A percentile compares a stretch with the other conserved stretches of the same genome.
Conservation (phyloP, 371 early-diverging fungal species). For the Mucor piriformis region DNA sequence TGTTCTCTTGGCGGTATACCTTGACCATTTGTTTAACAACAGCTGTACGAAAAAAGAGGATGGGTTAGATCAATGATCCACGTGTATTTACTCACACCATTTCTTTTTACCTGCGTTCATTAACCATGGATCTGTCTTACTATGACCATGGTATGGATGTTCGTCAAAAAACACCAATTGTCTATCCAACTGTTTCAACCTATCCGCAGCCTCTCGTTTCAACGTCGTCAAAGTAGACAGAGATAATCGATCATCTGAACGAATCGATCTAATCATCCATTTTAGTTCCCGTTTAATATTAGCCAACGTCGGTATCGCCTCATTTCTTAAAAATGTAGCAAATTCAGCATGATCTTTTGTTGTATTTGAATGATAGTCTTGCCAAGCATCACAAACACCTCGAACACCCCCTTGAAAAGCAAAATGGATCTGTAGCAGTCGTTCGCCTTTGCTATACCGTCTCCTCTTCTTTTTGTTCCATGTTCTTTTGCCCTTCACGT, state of each 20-base stretch:
- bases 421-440: slow-evolving; percentile 33
- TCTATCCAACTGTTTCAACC: slow-evolving; percentile 27
- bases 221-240: slow-evolving; percentile 30
- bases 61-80: no score
- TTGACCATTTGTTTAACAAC: slow-evolving; percentile 47
- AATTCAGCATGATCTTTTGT: slow-evolving; percentile 36
- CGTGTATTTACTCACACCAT: no score
- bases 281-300: slow-evolving; percentile 45
- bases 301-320: slow-evolving; percentile 33
- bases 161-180: slow-evolving; percentile 45
- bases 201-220: slow-evolving; percentile 31
- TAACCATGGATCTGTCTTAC: slow-evolving; percentile 45
- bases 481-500: neutral
- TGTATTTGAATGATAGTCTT: slow-evolving; percentile 23
- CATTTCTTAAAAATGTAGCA: slow-evolving; percentile 29
- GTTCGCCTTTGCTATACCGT: slow-evolving; percentile 4
- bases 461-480: neutral
- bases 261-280: slow-evolving; percentile 40
- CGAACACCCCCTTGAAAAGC: slow-evolving; percentile 29
- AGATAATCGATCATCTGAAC: slow-evolving; percentile 37
- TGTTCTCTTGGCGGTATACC: slow-evolving; percentile 47
- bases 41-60: slow-evolving; percentile 17
- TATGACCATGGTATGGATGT: slow-evolving; percentile 37
- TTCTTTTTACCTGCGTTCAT: slow-evolving; percentile 47
- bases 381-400: slow-evolving; percentile 40